Conservation (phyloP, 176 grass and related monocot species). For the Oryza brachyantha region DNA sequence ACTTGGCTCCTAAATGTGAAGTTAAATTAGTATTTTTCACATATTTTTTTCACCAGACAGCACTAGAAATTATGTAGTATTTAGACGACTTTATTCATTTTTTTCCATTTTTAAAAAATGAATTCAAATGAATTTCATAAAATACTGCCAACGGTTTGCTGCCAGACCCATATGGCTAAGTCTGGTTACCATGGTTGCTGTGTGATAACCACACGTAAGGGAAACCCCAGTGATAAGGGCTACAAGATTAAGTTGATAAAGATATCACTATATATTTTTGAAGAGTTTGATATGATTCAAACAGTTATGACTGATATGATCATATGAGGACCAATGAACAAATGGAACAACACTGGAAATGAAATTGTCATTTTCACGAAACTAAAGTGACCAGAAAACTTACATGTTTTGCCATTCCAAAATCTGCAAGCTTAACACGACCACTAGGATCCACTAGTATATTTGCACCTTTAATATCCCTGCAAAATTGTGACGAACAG, state of each 20-base stretch:
- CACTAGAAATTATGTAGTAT: no score
- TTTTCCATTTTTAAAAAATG: no score
- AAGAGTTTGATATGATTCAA: slow-evolving; percentile 12
- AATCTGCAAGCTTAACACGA: slow-evolving; percentile 98
- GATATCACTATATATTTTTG: neutral
- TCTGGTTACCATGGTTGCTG: no score
- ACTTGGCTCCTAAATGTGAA: no score
- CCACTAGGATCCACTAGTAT: slow-evolving; percentile 97
- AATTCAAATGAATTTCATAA: no score
- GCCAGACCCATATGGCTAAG: no score
- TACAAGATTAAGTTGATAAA: slow-evolving; percentile 4
- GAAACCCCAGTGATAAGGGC: no score
- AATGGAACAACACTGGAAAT: slow-evolving; percentile 5
- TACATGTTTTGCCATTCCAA: slow-evolving; percentile 99
- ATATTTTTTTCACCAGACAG: no score
- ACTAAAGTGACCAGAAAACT: slow-evolving; percentile 25
- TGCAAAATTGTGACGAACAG: slow-evolving; percentile 39
- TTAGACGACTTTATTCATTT: no score
- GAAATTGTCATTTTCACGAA: neutral
- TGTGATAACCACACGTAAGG: no score
- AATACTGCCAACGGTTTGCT: no score
- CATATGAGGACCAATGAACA: neutral
- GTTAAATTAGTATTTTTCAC: no score
- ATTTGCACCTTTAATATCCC: slow-evolving; percentile 99
- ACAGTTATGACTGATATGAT: slow-evolving; percentile 2